Conservation (phyloP, 1,284 basidiomycete genomes). For the Ustilago crameri region DNA sequence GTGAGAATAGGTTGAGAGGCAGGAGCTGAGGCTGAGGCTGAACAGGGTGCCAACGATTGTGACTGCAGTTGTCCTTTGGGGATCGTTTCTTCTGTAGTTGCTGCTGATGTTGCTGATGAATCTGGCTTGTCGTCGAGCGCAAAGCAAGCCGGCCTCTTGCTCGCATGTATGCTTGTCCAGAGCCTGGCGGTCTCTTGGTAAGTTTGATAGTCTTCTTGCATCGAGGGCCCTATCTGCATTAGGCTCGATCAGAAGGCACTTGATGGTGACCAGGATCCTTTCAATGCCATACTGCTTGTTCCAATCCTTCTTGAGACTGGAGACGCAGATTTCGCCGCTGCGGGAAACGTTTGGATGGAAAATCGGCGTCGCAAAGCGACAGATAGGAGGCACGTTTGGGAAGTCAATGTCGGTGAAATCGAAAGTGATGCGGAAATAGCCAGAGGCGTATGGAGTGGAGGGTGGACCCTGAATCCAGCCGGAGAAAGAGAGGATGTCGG, state of each 20-base stretch:
- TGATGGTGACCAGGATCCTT: slow-evolving; percentile 84
- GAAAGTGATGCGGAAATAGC: slow-evolving; percentile 48
- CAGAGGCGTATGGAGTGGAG: slow-evolving; percentile 82
- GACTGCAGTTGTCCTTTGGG: not conserved
- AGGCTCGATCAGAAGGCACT: slow-evolving; percentile 93
- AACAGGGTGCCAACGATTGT: not conserved
- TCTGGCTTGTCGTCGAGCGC: not conserved
- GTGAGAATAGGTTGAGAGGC: slow-evolving; percentile 2
- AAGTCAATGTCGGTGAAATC: slow-evolving; percentile 44
- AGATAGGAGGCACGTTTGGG: slow-evolving; percentile 37
- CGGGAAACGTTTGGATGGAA: slow-evolving; percentile 95
- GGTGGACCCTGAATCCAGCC: slow-evolving; percentile 71
- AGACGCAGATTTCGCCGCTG: slow-evolving; percentile 92
- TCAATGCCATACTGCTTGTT: slow-evolving; percentile 87
- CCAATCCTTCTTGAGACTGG: slow-evolving; percentile 97
- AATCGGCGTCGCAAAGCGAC: slow-evolving; percentile 72
- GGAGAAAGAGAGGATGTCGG: slow-evolving; percentile 39
- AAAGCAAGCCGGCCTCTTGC: slow-evolving; percentile 61
- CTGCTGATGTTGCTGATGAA: not conserved
- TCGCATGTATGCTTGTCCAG: slow-evolving; percentile 86
- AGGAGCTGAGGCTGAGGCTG: slow-evolving; percentile 1
- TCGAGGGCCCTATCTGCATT: slow-evolving; percentile 95
- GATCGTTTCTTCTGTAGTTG: not conserved
- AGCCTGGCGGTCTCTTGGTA: slow-evolving; percentile 83
- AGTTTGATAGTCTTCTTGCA: slow-evolving; percentile 83